These are phyloP conservation scores for Oldenlandia corymbosa DNA, from an alignment of 257 asterid species.

Conservation along the genomic window DNA sequence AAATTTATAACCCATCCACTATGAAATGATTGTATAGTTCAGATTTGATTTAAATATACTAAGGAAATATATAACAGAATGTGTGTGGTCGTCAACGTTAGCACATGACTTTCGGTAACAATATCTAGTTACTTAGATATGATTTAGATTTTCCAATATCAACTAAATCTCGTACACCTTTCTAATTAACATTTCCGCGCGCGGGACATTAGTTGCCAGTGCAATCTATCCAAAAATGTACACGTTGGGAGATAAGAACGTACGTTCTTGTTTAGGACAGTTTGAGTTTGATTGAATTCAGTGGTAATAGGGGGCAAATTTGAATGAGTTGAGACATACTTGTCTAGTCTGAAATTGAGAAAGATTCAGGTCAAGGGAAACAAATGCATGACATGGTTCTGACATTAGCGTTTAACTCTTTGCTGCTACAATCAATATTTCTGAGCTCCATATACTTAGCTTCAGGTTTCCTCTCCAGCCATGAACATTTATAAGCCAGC, in stretches of 20 bases:
- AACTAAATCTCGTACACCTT: no score
- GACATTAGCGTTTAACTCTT: constrained; percentile 15
- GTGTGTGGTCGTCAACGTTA: no score
- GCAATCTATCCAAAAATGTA: background rate
- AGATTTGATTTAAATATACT: no score
- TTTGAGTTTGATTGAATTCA: background rate
- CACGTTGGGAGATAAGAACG: background rate
- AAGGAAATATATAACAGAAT: no score
- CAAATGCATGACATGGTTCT: constrained; percentile 12
- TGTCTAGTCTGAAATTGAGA: constrained; percentile 10
- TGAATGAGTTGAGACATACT: constrained; percentile 17
- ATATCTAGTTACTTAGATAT: no score
- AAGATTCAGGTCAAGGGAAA: constrained; percentile 12
- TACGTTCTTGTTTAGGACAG: background rate
- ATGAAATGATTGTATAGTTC: no score
- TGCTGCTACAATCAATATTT: constrained; percentile 5
- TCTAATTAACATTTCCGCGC: background rate
- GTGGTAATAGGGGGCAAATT: constrained; percentile 15
- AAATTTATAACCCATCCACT: no score
- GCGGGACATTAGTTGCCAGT: no score
- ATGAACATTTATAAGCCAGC: background rate
- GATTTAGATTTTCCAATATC: no score
- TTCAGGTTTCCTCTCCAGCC: constrained; percentile 3
- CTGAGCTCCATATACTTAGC: background rate
- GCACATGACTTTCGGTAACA: no score